These are phyloP conservation scores for Coemansia brasiliensis DNA, from an alignment of 192 early-diverging fungal species.

Conservation along the genomic window DNA sequence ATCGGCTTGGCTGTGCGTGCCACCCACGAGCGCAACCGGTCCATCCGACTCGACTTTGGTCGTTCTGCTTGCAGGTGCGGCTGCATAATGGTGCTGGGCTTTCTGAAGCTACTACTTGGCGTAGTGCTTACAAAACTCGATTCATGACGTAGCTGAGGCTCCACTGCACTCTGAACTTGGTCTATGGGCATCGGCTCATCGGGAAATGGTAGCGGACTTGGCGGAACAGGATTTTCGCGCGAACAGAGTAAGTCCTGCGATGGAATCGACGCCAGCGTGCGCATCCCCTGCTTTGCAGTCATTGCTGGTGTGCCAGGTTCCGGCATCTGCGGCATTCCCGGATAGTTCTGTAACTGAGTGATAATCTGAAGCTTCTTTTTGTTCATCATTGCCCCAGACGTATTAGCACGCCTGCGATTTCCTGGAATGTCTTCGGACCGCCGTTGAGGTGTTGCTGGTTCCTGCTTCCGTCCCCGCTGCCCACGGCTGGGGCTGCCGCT, in stretches of 20 bases:
- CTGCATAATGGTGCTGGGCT: neutral
- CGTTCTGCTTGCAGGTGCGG: slow-evolving; percentile 23
- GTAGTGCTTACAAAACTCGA: neutral
- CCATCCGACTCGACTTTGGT: slow-evolving; percentile 52
- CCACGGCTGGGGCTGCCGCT: slow-evolving; percentile 40
- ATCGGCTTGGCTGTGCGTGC: slow-evolving; percentile 53
- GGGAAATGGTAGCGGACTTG: slow-evolving; percentile 52
- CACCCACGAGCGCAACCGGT: slow-evolving; percentile 53
- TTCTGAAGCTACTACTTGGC: neutral
- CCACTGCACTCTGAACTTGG: neutral
- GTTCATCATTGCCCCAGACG: slow-evolving; percentile 51
- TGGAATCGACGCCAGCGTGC: slow-evolving; percentile 49
- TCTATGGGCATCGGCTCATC: slow-evolving; percentile 32
- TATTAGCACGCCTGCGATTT: slow-evolving; percentile 50
- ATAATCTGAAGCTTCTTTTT: slow-evolving; percentile 56
- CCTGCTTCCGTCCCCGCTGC: slow-evolving; percentile 27
- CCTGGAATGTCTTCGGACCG: slow-evolving; percentile 41
- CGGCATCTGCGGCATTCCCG: slow-evolving; percentile 28
- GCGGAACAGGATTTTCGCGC: slow-evolving; percentile 9
- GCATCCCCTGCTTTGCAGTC: slow-evolving; percentile 23
- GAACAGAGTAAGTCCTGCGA: slow-evolving; percentile 45
- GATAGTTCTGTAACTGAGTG: slow-evolving; percentile 44
- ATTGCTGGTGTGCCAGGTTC: slow-evolving; percentile 23
- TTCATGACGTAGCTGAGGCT: neutral
- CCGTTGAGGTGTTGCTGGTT: slow-evolving; percentile 26